A percentile compares a stretch with the other conserved stretches of the same genome.
phyloP scores from a whole-genome alignment of 2,329 filamentous ascomycete genomes.

The Xylariaceae sp. region DNA sequence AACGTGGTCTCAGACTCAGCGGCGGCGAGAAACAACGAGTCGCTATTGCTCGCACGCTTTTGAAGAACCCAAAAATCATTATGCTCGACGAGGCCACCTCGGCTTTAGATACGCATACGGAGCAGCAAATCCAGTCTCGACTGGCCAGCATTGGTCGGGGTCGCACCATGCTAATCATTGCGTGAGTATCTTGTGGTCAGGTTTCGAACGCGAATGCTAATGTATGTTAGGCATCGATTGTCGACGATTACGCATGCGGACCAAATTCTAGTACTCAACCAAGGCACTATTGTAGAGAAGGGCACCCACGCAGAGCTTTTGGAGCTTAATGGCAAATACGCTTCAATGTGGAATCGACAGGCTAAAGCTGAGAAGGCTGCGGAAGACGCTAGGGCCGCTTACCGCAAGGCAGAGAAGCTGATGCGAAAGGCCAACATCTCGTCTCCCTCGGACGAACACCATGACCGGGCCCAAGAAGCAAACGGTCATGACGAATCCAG shows the following conservation, averaged over 20 bases:
- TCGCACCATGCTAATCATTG: slow-evolving; percentile 93
- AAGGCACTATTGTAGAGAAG: slow-evolving; percentile 76
- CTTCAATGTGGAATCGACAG: slow-evolving; percentile 89
- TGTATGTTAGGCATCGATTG: slow-evolving; percentile 67
- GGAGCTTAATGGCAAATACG: slow-evolving; percentile 72
- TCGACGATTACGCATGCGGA: slow-evolving; percentile 87
- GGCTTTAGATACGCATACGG: slow-evolving; percentile 87
- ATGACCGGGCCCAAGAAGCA: slow-evolving; percentile 39
- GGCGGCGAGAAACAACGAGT: slow-evolving; percentile 94
- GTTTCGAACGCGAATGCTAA: slow-evolving; percentile 28
- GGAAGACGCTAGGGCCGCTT: slow-evolving; percentile 58
- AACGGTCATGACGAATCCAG: slow-evolving; percentile 49
- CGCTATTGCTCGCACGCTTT: slow-evolving; percentile 88
- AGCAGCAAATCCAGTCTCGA: slow-evolving; percentile 90
- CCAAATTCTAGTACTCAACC: slow-evolving; percentile 79
- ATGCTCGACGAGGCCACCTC: slow-evolving; percentile 93
- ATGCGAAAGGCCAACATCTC: slow-evolving; percentile 58
- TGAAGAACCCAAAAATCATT: slow-evolving; percentile 91
- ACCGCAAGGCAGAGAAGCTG: slow-evolving; percentile 49
- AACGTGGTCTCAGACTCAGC: slow-evolving; percentile 83
- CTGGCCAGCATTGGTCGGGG: slow-evolving; percentile 81
- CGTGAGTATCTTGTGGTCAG: slow-evolving; percentile 58
- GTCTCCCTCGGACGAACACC: slow-evolving; percentile 34
- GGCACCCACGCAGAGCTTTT: slow-evolving; percentile 82
- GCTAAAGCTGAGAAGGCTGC: slow-evolving; percentile 76